Conservation (phyloP, 805 yeast species). For the Metschnikowia anglica region DNA sequence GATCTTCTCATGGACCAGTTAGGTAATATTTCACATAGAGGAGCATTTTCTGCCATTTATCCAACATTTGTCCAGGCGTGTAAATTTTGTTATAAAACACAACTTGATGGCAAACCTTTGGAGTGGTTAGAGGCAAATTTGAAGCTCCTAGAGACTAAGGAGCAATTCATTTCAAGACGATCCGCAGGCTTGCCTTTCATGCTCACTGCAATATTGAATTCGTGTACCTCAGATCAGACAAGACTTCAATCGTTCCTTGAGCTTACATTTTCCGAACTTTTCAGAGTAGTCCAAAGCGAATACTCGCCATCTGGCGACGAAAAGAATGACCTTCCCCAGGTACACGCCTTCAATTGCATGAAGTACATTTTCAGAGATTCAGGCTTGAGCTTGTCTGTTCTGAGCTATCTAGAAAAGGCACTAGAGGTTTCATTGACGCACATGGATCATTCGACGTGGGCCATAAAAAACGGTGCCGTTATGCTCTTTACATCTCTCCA, state of each 20-base stretch:
- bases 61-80: slow-evolving; percentile 77
- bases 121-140: slow-evolving; percentile 64
- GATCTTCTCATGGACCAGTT: slow-evolving; percentile 63
- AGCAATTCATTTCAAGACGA: slow-evolving; percentile 78
- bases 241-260: slow-evolving; percentile 34
- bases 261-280: slow-evolving; percentile 50
- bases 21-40: slow-evolving; percentile 77
- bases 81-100: slow-evolving; percentile 44
- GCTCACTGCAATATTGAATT: slow-evolving; percentile 68
- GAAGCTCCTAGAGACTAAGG: slow-evolving; percentile 48
- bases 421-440: slow-evolving; percentile 59
- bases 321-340: slow-evolving; percentile 80
- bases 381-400: slow-evolving; percentile 49
- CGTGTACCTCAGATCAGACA: slow-evolving; percentile 34
- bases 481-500: slow-evolving; percentile 89
- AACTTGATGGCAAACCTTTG: slow-evolving; percentile 41
- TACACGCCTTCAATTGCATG: slow-evolving; percentile 88
- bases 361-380: slow-evolving; percentile 73
- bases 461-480: slow-evolving; percentile 86
- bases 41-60: slow-evolving; percentile 86
- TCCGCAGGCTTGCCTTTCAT: slow-evolving; percentile 91
- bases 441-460: slow-evolving; percentile 74
- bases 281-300: slow-evolving; percentile 54
- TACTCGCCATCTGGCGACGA: slow-evolving; percentile 44
- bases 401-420: slow-evolving; percentile 42